Percentiles rank a stretch among this genome's conserved stretches.
Evolutionary conservation across 441 rosid species (phyloP).

Genomic region (Adansonia gregorii): DNA sequence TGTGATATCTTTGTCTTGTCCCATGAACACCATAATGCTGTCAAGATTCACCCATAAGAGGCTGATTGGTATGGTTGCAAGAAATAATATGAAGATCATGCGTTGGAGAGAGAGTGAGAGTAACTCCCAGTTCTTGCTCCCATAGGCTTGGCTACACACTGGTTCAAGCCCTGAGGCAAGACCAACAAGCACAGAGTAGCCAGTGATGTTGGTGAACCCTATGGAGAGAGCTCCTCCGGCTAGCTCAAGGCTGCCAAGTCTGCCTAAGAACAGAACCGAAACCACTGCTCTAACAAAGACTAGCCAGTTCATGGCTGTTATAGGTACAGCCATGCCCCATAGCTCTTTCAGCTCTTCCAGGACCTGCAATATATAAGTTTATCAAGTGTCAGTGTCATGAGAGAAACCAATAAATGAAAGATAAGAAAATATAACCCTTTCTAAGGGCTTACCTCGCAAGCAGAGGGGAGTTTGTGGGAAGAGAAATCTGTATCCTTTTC

Average conservation of each 20-base stretch:
- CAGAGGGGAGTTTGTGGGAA: constrained; percentile 51
- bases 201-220: constrained; percentile 97
- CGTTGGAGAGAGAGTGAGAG: constrained; percentile 83
- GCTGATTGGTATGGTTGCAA: constrained; percentile 77
- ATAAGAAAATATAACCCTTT: neutral
- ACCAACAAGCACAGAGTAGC: constrained; percentile 90
- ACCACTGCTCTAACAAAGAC: constrained; percentile 81
- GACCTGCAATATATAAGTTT: constrained; percentile 45
- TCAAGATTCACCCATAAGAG: constrained; percentile 85
- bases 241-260: constrained; percentile 87
- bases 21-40: constrained; percentile 77
- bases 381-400: neutral
- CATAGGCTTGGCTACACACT: constrained; percentile 94
- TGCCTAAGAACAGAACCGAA: constrained; percentile 84
- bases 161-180: constrained; percentile 97
- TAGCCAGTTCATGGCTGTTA: constrained; percentile 82
- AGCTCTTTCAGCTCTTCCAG: constrained; percentile 79
- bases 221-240: constrained; percentile 96
- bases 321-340: constrained; percentile 85
- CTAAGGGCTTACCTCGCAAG: constrained; percentile 48
- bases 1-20: constrained; percentile 81
- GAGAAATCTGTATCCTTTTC: constrained; percentile 54
- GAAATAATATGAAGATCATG: constrained; percentile 77
- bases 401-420: neutral
- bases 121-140: constrained; percentile 88